Percentiles rank a stretch among this genome's conserved stretches.
These are phyloP conservation scores for Leishmania braziliensis DNA, from an alignment of 208 protist genomes.

Conservation along the genomic window DNA sequence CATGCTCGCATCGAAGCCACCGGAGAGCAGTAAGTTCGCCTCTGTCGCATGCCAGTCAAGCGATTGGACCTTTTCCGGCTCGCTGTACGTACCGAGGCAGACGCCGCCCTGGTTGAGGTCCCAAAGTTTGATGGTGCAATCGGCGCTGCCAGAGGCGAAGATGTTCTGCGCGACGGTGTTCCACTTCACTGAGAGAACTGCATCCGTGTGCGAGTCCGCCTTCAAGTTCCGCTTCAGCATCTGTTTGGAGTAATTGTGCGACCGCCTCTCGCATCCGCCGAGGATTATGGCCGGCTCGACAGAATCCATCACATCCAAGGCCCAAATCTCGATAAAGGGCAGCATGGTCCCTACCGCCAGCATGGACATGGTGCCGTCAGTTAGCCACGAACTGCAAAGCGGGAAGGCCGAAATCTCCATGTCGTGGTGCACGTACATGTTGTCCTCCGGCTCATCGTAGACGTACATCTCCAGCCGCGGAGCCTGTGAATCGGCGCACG, in stretches of 20 bases:
- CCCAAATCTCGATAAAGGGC: constrained; percentile 97
- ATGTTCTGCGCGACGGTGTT: constrained; percentile 92
- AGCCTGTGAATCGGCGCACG: constrained; percentile 66
- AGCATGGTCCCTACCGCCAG: constrained; percentile 97
- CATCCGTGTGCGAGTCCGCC: constrained; percentile 91
- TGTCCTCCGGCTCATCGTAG: constrained; percentile 96
- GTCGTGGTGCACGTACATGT: constrained; percentile 97
- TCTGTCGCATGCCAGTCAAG: constrained; percentile 90
- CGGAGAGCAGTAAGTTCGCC: constrained; percentile 84
- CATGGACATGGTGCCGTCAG: constrained; percentile 91
- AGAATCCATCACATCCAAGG: constrained; percentile 96
- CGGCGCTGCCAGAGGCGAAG: constrained; percentile 94
- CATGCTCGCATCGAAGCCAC: constrained; percentile 78
- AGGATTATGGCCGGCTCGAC: constrained; percentile 92
- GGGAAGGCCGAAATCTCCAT: constrained; percentile 94
- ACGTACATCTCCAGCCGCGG: constrained; percentile 94
- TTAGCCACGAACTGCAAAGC: constrained; percentile 94
- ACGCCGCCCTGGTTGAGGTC: constrained; percentile 79
- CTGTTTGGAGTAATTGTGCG: constrained; percentile 81
- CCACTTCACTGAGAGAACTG: constrained; percentile 95
- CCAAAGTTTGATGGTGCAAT: constrained; percentile 97
- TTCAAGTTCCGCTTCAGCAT: constrained; percentile 59
- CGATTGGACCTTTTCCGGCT: constrained; percentile 93
- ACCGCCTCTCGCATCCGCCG: constrained; percentile 72
- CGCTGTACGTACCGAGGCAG: constrained; percentile 92